Conservation (phyloP, 345 rosid genomes). For the Citrus glauca region DNA sequence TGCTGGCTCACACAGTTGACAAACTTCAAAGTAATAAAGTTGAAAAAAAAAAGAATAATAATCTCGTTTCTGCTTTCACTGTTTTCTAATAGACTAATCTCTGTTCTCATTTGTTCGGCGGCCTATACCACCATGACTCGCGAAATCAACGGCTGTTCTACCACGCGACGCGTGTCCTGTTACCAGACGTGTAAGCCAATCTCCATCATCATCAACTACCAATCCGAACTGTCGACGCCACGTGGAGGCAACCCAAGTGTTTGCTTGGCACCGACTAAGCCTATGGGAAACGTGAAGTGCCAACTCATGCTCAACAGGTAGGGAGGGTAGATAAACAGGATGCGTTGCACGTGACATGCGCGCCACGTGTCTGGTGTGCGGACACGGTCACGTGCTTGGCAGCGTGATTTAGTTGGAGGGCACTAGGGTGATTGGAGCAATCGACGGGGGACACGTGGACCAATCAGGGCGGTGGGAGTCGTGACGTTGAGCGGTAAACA, state of each 20-base stretch:
- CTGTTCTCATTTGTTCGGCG: background rate
- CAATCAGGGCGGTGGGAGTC: background rate
- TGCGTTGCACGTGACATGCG: slow-evolving; percentile 14
- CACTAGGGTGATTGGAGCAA: slow-evolving; percentile 12
- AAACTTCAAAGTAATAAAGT: slow-evolving; percentile 23
- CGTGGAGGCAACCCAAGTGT: slow-evolving; percentile 5
- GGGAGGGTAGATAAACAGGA: background rate
- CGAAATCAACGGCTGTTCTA: background rate
- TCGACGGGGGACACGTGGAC: background rate
- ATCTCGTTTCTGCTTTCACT: background rate
- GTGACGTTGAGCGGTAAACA: slow-evolving; percentile 16
- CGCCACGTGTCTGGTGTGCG: slow-evolving; percentile 1
- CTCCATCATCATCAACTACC: background rate
- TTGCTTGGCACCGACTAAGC: slow-evolving; percentile 25
- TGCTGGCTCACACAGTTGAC: slow-evolving; percentile 12
- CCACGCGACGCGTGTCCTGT: background rate
- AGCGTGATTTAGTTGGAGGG: slow-evolving; percentile 18
- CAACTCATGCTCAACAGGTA: slow-evolving; percentile 10
- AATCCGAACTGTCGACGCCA: background rate
- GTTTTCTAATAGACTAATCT: background rate
- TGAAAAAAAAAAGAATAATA: background rate
- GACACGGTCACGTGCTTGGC: slow-evolving; percentile 13
- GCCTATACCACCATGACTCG: background rate
- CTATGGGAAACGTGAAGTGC: background rate
- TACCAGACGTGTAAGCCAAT: slow-evolving; percentile 9